Percentiles rank a stretch among this genome's conserved stretches.
Evolutionary conservation across 2,329 filamentous ascomycete species (phyloP).

Genomic region (Rutstroemia sp.): DNA sequence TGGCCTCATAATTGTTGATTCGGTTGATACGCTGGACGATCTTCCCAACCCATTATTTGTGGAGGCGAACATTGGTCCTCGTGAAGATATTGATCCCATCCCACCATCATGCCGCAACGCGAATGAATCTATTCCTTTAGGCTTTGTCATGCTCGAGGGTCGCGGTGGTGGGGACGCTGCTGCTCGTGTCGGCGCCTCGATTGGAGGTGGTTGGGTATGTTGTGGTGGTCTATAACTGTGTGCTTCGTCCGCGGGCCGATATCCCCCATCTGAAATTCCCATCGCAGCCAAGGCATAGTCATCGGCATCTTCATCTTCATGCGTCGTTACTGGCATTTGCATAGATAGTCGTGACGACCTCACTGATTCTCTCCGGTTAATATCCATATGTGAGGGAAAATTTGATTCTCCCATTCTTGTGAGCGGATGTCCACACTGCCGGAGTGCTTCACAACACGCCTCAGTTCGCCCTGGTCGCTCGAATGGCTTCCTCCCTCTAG

Average conservation of each 20-base stretch:
- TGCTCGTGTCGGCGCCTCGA: conserved; percentile 17
- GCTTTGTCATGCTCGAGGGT: conserved; percentile 50
- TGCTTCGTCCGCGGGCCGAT: conserved; percentile 8
- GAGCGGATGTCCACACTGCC: conserved; percentile 9
- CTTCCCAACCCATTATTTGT: conserved; percentile 12
- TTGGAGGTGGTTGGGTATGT: conserved; percentile 17
- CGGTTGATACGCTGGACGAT: conserved; percentile 25
- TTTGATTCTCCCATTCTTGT: conserved; percentile 11
- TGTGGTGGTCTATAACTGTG: conserved; percentile 18
- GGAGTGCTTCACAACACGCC: conserved; percentile 5
- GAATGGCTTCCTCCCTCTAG: too few species aligned
- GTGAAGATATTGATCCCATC: conserved; percentile 26
- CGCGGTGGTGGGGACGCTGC: conserved; percentile 30
- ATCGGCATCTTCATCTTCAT: conserved; percentile 34
- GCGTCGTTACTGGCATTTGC: conserved; percentile 29
- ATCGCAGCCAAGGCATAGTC: conserved; percentile 43
- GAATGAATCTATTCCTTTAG: conserved; percentile 42
- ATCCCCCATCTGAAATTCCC: conserved; percentile 30
- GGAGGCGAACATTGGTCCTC: conserved; percentile 15
- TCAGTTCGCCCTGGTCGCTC: not conserved
- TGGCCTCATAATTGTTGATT: conserved; percentile 20
- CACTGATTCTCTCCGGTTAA: conserved; percentile 37
- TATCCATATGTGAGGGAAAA: conserved; percentile 26
- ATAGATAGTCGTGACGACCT: conserved; percentile 32
- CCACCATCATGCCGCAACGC: conserved; percentile 45